Conservation (phyloP, 352 stramenopile species). For the Thraustotheca clavata region DNA sequence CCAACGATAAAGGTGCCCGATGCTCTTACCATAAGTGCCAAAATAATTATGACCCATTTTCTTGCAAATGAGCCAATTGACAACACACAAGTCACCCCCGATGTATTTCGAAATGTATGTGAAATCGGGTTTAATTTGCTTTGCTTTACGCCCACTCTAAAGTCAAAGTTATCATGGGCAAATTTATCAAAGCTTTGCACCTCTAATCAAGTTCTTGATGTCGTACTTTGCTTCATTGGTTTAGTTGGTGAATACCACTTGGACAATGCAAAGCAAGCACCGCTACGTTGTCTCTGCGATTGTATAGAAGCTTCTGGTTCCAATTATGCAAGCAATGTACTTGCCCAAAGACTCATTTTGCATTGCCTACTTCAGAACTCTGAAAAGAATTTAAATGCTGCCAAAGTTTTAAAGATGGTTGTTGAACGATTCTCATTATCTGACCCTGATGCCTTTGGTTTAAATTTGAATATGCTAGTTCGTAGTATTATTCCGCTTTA, state of each 20-base stretch:
- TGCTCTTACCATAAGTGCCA: neutral
- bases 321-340: neutral
- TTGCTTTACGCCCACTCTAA: neutral
- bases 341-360: slow-evolving; percentile 8
- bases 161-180: neutral
- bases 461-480: slow-evolving; percentile 67
- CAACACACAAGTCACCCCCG: neutral
- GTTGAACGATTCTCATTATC: slow-evolving; percentile 56
- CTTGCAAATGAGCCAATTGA: neutral
- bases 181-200: neutral
- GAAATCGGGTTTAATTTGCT: neutral
- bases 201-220: neutral
- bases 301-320: slow-evolving; percentile 50
- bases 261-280: slow-evolving; percentile 6
- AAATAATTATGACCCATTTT: neutral
- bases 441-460: slow-evolving; percentile 57
- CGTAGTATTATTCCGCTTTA: slow-evolving; percentile 51
- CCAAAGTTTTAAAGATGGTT: slow-evolving; percentile 27
- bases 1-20: neutral
- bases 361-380: neutral
- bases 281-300: slow-evolving; percentile 62
- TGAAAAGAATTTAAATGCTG: neutral
- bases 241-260: neutral
- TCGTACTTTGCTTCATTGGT: neutral
- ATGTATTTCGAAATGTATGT: neutral